Evolutionary conservation across 305 asterid species (phyloP), one percentile per base, ranked within the genome.

Genomic region (Rubia occidens): DNA sequence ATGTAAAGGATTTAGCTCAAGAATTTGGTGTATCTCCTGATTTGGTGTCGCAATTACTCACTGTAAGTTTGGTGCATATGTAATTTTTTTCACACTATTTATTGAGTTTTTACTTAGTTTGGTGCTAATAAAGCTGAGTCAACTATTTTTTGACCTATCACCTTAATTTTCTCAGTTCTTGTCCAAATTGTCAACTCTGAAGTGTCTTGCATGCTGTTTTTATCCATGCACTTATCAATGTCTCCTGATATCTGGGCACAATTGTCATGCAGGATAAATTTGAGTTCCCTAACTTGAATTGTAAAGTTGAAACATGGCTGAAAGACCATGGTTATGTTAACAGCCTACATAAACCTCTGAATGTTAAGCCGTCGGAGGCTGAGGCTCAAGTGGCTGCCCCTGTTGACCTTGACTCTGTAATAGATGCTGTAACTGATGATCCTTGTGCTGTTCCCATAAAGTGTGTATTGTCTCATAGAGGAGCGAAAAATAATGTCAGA

Each of bases 21-120:
- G 95, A 88, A 80, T 87, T 89, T 77, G 97, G 96, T 44, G 88
- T 89, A 70, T 77, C 93, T 8, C 77, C 85, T 54, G 91, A 91
- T 74, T 81, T 82, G 67, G 74, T 94, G 85, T 77, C 80, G 71
- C 74, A 85, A 40, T 66, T 83, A 68, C 85, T 86, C 76, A 75
- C 83, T 67, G 99, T 94, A 94, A 89, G 78, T 67, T 65, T 72
- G 66, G 66, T 66, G 47, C 71, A 6, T 47, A 15, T 47, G 1
- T 60, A 55, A 74, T 43, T 45, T 71, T 44, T 56, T 9, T 8
- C 26, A 60, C 18, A 26, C 26, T 10, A 3, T 32, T 11, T 4
- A 7, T 7, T 43, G 0, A 44, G 35, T 70, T 70, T 17, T 1
- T 29, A 29, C 32, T 0, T 70, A 60, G 60, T 21, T 47, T 18